Conservation (phyloP, 495 filamentous ascomycete species). For the Niebla homalea region DNA sequence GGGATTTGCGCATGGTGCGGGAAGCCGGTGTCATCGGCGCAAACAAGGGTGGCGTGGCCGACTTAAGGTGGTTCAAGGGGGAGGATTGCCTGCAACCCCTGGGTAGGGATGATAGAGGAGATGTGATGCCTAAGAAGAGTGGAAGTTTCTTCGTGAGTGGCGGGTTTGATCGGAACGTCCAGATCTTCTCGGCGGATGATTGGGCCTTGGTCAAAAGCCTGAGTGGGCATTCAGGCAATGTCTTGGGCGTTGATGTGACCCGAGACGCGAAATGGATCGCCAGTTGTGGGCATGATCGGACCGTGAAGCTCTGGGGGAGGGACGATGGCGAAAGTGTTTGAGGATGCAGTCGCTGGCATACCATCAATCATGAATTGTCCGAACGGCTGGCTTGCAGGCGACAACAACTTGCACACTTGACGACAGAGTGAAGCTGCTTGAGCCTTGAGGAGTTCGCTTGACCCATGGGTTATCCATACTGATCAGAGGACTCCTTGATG, state of each 20-base stretch:
- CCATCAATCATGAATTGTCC: too few species aligned
- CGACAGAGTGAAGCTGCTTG: too few species aligned
- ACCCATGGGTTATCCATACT: too few species aligned
- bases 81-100: slow-evolving; percentile 41
- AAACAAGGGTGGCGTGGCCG: slow-evolving; percentile 81
- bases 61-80: slow-evolving; percentile 89
- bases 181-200: slow-evolving; percentile 90
- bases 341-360: background rate
- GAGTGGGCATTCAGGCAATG: slow-evolving; percentile 81
- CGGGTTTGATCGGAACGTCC: slow-evolving; percentile 92
- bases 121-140: slow-evolving; percentile 23
- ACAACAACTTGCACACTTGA: too few species aligned
- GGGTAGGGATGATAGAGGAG: slow-evolving; percentile 46
- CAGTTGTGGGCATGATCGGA: slow-evolving; percentile 83
- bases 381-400: too few species aligned
- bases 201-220: slow-evolving; percentile 83
- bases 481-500: too few species aligned
- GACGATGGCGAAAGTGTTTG: slow-evolving; percentile 46
- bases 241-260: slow-evolving; percentile 78
- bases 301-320: slow-evolving; percentile 90
- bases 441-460: too few species aligned
- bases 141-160: slow-evolving; percentile 75
- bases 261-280: slow-evolving; percentile 81
- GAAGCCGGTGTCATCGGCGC: slow-evolving; percentile 76
- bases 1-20: slow-evolving; percentile 84